phyloP scores from a whole-genome alignment of 768 basidiomycete genomes.

The Clavulina sp. region DNA sequence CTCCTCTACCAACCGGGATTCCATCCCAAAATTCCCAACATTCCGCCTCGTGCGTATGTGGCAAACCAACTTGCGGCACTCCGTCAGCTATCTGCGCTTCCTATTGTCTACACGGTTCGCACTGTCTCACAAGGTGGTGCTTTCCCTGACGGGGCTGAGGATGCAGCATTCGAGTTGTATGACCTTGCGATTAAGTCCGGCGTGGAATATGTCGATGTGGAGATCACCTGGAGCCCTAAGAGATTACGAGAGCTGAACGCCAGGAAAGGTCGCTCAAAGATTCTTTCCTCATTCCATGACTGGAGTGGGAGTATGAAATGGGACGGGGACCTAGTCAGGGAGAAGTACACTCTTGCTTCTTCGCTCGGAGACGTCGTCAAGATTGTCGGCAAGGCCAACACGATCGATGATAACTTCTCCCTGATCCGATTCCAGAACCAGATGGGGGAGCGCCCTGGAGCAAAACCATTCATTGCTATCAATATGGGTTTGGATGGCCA shows the following conservation, averaged over 20 bases:
- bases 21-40: constrained; percentile 27
- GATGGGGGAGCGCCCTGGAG: constrained; percentile 23
- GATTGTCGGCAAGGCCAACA: constrained; percentile 70
- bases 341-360: constrained; percentile 50
- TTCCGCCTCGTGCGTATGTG: constrained; percentile 58
- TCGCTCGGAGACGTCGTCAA: constrained; percentile 78
- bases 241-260: constrained; percentile 38
- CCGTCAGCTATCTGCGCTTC: constrained; percentile 58
- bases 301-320: constrained; percentile 76
- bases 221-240: constrained; percentile 55
- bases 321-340: constrained; percentile 45
- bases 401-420: constrained; percentile 59
- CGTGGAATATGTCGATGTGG: constrained; percentile 87
- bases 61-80: constrained; percentile 63
- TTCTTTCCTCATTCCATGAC: constrained; percentile 93
- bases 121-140: constrained; percentile 79
- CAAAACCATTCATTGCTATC: constrained; percentile 82
- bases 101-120: constrained; percentile 83
- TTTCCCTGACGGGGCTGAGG: constrained; percentile 62
- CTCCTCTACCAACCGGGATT: constrained; percentile 39
- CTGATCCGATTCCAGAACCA: constrained; percentile 53
- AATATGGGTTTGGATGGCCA: constrained; percentile 88
- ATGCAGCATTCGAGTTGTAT: constrained; percentile 59
- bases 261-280: constrained; percentile 52
- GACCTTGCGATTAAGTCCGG: constrained; percentile 63